Percentiles rank a stretch among this genome's conserved stretches.
Conservation (phyloP, 2,329 filamentous ascomycete genomes). For the Acarospora socialis region DNA sequence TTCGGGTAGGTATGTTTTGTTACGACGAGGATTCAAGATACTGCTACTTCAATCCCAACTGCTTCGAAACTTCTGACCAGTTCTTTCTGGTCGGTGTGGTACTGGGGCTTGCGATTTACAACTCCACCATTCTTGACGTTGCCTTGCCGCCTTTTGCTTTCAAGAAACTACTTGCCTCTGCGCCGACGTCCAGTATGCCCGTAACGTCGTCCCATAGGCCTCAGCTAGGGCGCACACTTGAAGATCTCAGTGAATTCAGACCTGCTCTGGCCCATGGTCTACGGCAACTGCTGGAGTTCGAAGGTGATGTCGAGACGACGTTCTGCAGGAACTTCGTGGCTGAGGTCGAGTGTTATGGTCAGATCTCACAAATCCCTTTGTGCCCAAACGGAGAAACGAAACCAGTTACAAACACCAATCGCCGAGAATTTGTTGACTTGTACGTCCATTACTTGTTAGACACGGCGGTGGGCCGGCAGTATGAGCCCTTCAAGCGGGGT, state of each 20-base stretch:
- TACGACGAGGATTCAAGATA: conserved; percentile 84
- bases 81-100: conserved; percentile 83
- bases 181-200: conserved; percentile 45
- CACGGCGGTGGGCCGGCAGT: conserved; percentile 62
- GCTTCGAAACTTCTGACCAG: conserved; percentile 81
- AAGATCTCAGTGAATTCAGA: conserved; percentile 70
- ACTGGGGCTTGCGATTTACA: conserved; percentile 82
- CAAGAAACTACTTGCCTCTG: conserved; percentile 67
- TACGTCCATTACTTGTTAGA: conserved; percentile 74
- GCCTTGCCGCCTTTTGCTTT: conserved; percentile 81
- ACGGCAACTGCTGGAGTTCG: conserved; percentile 62
- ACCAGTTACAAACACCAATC: conserved; percentile 70
- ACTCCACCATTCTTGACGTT: conserved; percentile 82
- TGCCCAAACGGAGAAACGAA: conserved; percentile 58
- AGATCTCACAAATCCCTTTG: conserved; percentile 51
- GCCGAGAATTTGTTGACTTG: conserved; percentile 72
- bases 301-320: conserved; percentile 66
- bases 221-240: conserved; percentile 57
- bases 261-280: conserved; percentile 64
- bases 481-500: conserved; percentile 84
- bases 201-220: conserved; percentile 42
- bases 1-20: conserved; percentile 59
- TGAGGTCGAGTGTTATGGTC: conserved; percentile 63
- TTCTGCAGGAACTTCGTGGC: conserved; percentile 75
- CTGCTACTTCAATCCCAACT: conserved; percentile 86